A percentile compares a stretch with the other conserved stretches of the same genome.
Conservation (phyloP, 192 early-diverging fungal genomes). For the Geosiphon pyriformis region DNA sequence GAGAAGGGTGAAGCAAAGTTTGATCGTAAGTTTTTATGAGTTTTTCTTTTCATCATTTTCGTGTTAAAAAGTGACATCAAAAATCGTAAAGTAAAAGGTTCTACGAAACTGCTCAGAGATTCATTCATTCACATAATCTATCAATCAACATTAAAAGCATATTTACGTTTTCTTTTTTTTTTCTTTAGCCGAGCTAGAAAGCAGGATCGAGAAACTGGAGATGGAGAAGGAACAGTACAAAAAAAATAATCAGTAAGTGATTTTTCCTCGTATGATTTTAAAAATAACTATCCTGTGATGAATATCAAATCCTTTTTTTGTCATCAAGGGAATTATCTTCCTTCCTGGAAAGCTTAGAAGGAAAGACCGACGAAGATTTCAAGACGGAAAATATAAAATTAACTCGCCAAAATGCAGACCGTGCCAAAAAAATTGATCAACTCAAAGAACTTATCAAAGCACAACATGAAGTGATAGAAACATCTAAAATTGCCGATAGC, state of each 20-base stretch:
- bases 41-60: not conserved
- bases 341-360: constrained; percentile 30
- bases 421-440: constrained; percentile 30
- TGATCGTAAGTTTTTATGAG: constrained; percentile 30
- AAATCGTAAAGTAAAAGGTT: not conserved
- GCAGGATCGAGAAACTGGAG: constrained; percentile 36
- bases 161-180: constrained; percentile 4
- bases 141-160: not conserved
- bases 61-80: not conserved
- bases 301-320: constrained; percentile 17
- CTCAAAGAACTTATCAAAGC: constrained; percentile 35
- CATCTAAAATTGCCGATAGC: constrained; percentile 33
- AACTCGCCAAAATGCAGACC: constrained; percentile 26
- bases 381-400: constrained; percentile 29
- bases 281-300: constrained; percentile 23
- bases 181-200: constrained; percentile 8
- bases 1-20: constrained; percentile 31
- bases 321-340: constrained; percentile 28
- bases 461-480: constrained; percentile 36
- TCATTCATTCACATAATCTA: not conserved
- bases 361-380: constrained; percentile 36
- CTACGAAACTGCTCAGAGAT: not conserved
- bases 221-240: constrained; percentile 34
- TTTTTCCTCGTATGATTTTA: constrained; percentile 23
- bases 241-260: constrained; percentile 30